Evolutionary conservation across 371 early-diverging fungal genomes (phyloP).

Genomic region (Mortierella sp.): DNA sequence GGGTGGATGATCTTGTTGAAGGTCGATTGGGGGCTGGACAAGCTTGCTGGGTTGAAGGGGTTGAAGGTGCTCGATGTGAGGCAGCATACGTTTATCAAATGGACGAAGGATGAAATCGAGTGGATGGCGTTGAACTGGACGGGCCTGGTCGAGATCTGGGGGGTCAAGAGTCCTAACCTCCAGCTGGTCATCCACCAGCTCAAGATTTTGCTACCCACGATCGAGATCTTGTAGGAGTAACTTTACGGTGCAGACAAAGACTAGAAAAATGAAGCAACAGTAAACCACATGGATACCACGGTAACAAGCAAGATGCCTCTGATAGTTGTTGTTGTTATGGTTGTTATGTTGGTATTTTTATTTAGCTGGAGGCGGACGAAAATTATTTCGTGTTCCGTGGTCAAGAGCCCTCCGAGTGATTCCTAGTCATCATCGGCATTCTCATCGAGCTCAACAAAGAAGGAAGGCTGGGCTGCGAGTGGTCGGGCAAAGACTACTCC

Average conservation of each 20-base stretch:
- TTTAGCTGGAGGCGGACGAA: background rate
- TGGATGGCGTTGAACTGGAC: conserved; percentile 20
- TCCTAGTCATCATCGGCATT: background rate
- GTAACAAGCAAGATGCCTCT: no score
- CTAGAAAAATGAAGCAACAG: no score
- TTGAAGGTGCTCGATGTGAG: conserved; percentile 18
- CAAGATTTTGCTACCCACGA: background rate
- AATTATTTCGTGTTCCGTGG: no score
- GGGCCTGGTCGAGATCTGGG: conserved; percentile 7
- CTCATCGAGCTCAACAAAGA: conserved; percentile 27
- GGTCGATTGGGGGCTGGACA: background rate
- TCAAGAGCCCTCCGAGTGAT: no score
- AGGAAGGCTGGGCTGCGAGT: conserved; percentile 24
- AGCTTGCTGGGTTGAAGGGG: background rate
- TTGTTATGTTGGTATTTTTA: no score
- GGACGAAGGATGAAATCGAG: background rate
- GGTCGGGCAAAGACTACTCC: conserved; percentile 34
- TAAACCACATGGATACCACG: no score
- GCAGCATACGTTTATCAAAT: conserved; percentile 16
- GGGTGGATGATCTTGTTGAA: conserved; percentile 21
- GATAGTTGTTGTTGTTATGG: no score
- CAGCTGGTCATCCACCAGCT: background rate
- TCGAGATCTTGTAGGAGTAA: background rate
- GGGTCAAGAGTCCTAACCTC: background rate
- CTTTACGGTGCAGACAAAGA: background rate